Base-by-base conservation (phyloP, 768 basidiomycete genomes). In the Boletus tylopilopsis region DNA sequence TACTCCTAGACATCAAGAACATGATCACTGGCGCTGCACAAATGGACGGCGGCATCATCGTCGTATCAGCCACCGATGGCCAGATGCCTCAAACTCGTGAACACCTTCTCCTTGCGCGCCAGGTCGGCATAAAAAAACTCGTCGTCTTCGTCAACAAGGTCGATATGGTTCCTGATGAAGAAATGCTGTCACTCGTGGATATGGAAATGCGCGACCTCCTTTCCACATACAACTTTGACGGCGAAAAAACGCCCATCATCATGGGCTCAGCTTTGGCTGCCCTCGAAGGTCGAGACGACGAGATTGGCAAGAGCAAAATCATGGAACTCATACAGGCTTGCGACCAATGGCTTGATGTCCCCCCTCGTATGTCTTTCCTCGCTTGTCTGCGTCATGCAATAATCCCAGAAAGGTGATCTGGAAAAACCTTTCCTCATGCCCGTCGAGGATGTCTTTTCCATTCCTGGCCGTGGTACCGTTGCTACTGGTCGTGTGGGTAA, bases 91-190 rank as follows among this genome's bases (percentile, higher is more conserved):
- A 98, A 71, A 99, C 96, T 42, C 86, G 94, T 62, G 96, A 99
- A 76, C 96, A 99, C 73, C 73, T 99, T 54, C 86, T 99, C 46
- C 84, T 99, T 41, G 95, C 95, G 60, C 90, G 93, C 64, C 96
- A 99, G 74, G 94, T 98, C 56, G 96, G 96, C 57, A 88, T 99
- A 66, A 93, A 94, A 74, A 89, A 86, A 70, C 82, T 99, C 32
- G 93, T 98, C 50, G 96, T 99, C 57, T 99, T 96, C 78, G 94
- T 99, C 71, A 99, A 99, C 87, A 99, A 99, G 74, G 85, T 99
- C 53, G 96, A 99, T 73, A 82, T 87, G 76, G 89, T 98, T 51
- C 82, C 87, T 53, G 96, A 99, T 78, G 83, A 87, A 6, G 96
- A 99, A 78, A 97, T 99, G 94, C 76, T 98, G 49, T 93, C 96